phyloP scores from a whole-genome alignment of 164 flowering plant species.

The Vitis rotundifolia region DNA sequence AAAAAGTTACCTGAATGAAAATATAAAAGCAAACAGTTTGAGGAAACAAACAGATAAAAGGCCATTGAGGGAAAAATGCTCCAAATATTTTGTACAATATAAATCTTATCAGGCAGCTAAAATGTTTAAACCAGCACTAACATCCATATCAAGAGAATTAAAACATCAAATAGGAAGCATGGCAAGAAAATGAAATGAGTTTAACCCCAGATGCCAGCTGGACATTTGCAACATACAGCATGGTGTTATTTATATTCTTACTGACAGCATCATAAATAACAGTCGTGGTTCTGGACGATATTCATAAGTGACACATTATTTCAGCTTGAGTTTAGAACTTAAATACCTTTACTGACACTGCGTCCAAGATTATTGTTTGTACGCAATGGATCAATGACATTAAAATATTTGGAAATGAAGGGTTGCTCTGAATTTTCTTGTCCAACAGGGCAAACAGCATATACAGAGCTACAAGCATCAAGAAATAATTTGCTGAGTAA shows the following conservation, averaged over 20 bases:
- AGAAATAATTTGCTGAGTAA: slow-evolving; percentile 79
- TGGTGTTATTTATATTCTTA: not conserved
- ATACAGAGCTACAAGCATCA: slow-evolving; percentile 68
- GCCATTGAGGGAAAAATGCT: not conserved
- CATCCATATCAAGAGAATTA: not conserved
- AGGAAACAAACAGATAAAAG: not conserved
- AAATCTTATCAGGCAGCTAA: not conserved
- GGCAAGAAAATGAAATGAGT: not conserved
- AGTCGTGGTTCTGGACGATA: too few species aligned
- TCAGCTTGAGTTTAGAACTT: slow-evolving; percentile 1
- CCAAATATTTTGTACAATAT: not conserved
- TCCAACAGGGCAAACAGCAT: slow-evolving; percentile 83
- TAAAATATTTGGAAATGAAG: slow-evolving; percentile 83
- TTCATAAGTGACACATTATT: too few species aligned
- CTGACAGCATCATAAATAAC: too few species aligned
- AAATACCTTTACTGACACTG: slow-evolving; percentile 95
- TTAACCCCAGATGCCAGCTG: not conserved
- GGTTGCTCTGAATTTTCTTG: slow-evolving; percentile 84
- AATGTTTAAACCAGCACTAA: not conserved
- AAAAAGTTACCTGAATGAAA: slow-evolving; percentile 79
- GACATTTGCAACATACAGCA: not conserved
- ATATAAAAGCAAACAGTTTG: not conserved
- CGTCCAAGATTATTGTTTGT: slow-evolving; percentile 96
- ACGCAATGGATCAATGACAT: slow-evolving; percentile 94
- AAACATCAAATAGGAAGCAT: not conserved